phyloP scores from a whole-genome alignment of 148 eudicot species.

The Vaccinium macrocarpon region DNA sequence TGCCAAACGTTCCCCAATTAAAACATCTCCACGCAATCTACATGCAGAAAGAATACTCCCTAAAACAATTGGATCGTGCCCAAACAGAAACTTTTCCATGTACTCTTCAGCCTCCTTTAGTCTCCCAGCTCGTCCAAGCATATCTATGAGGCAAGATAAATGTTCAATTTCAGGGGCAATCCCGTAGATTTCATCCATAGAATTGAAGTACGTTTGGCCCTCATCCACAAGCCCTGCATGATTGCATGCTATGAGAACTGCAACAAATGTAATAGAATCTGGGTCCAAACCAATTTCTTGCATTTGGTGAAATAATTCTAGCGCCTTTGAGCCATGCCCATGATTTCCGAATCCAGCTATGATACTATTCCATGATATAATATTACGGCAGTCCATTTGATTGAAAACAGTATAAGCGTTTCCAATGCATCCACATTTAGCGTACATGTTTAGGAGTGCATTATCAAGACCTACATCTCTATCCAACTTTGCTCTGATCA shows the following conservation, averaged over 20 bases:
- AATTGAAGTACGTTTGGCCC: conserved; percentile 38
- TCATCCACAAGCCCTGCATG: conserved; percentile 55
- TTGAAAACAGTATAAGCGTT: conserved; percentile 34
- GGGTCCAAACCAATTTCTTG: conserved; percentile 37
- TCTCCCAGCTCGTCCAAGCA: conserved; percentile 52
- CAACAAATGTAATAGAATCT: conserved; percentile 50
- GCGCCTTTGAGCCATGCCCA: conserved; percentile 39
- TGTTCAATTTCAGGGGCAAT: conserved; percentile 43
- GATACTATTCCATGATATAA: conserved; percentile 57
- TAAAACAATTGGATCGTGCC: conserved; percentile 40
- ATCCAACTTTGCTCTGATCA: conserved; percentile 33
- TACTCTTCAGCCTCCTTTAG: conserved; percentile 41
- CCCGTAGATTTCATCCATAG: conserved; percentile 35
- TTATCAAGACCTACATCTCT: conserved; percentile 44
- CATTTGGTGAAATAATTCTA: conserved; percentile 44
- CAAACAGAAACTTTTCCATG: conserved; percentile 28
- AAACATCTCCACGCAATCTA: conserved; percentile 43
- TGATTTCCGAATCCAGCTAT: conserved; percentile 57
- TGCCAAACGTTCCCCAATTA: conserved; percentile 41
- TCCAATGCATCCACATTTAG: conserved; percentile 53
- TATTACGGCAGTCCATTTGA: conserved; percentile 30
- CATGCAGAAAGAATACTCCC: conserved; percentile 58
- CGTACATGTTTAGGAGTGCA: conserved; percentile 60
- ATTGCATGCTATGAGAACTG: conserved; percentile 53
- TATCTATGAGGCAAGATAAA: conserved; percentile 57